Conservation (phyloP, 208 protist genomes). For the Endotrypanum monterogeii region DNA sequence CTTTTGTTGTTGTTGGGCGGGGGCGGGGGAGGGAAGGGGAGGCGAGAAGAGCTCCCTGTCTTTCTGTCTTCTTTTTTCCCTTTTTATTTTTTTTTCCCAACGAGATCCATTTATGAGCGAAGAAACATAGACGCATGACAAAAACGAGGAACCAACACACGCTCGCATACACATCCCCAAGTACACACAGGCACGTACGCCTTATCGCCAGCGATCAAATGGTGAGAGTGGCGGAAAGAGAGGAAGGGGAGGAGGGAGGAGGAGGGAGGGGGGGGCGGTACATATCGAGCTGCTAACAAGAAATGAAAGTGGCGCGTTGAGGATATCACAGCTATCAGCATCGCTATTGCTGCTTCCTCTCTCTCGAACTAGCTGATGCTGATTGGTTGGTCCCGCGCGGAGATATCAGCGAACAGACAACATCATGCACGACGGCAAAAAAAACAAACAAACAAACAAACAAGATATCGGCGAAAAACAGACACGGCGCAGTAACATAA, state of each 20-base stretch:
- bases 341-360: not conserved
- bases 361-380: not conserved
- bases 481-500: no score
- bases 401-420: not conserved
- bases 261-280: not conserved
- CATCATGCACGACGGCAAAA: not conserved
- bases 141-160: conserved; percentile 9
- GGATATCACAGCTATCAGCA: not conserved
- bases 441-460: not conserved
- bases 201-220: not conserved
- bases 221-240: not conserved
- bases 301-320: not conserved
- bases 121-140: conserved; percentile 3
- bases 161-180: conserved; percentile 4
- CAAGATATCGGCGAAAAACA: no score
- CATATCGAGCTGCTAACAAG: no score
- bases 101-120: not conserved
- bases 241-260: not conserved
- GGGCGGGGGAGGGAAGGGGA: not conserved
- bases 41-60: not conserved
- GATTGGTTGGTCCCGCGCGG: not conserved
- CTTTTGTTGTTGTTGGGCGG: no score
- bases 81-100: no score
- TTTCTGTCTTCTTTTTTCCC: no score
- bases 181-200: not conserved